Evolutionary conservation across 2,329 filamentous ascomycete species (phyloP).

Genomic region (Colletotrichum tamarilloi): DNA sequence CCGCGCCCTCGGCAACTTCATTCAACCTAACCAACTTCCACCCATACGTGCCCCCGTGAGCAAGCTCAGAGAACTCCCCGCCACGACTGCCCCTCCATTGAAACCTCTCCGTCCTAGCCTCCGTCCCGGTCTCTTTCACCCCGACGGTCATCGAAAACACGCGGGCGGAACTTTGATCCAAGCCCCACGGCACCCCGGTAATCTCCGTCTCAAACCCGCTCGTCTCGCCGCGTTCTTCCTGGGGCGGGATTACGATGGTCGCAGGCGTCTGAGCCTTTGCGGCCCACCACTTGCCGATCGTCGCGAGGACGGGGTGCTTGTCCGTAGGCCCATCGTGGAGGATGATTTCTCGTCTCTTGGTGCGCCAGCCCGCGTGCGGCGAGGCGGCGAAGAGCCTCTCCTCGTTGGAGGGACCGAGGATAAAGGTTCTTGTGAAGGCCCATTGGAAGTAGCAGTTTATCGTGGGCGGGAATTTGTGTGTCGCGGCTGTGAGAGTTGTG

Average conservation of each 20-base stretch:
- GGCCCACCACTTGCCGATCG: conserved; percentile 28
- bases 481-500: not conserved
- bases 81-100: conserved; percentile 41
- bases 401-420: conserved; percentile 37
- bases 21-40: conserved; percentile 41
- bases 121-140: conserved; percentile 16
- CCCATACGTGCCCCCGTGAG: conserved; percentile 24
- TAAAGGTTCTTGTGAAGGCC: conserved; percentile 30
- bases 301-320: conserved; percentile 37
- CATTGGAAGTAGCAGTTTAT: conserved; percentile 39
- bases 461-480: conserved; percentile 33
- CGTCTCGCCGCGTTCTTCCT: not conserved
- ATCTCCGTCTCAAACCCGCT: not conserved
- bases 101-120: conserved; percentile 38
- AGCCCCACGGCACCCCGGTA: not conserved
- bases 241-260: not conserved
- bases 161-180: not conserved
- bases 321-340: conserved; percentile 36
- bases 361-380: conserved; percentile 32
- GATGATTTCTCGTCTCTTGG: conserved; percentile 36
- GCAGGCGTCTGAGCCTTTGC: conserved; percentile 4
- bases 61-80: conserved; percentile 36
- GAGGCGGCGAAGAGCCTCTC: conserved; percentile 37
- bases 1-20: not conserved
- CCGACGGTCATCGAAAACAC: not conserved